Base-by-base conservation (phyloP, 306 rosid species). In the Cicer judaicum region DNA sequence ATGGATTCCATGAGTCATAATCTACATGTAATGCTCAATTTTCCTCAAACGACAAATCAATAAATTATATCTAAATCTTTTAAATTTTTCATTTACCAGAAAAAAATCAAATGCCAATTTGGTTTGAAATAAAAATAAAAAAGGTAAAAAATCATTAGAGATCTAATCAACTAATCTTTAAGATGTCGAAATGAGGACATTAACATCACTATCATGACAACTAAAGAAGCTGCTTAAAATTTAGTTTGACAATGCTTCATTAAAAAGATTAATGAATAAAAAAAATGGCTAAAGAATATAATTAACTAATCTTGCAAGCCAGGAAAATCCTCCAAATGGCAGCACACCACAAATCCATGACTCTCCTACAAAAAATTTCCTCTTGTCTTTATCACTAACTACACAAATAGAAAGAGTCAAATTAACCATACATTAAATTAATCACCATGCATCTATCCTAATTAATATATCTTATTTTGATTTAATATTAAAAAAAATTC, bases 291-390 rank as follows among this genome's bases (percentile, higher is more conserved):
- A 75, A 54, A 62, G 50, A 70, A 65, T 70, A 24, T 46, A 34
- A 63, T 39, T 34, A 80, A 74, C 60, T 21, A 80, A 80, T 65
- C 68, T 80, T 24, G 42, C 68, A 70, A 77, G 74, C 83, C 76
- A 66, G 79, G 89, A 79, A 34, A 72, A 73, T 42, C 83, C 93
- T 90, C 97, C 97, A 93, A 78, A 80, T 88, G 97, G 96, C 96
- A 87, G 86, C 86, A 76, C 69, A 48, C 34, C 64, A 82, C 43
- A 75, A 73, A 43, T 49, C 41, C 86, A 38, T 11, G 55, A 61
- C 49, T 57, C 72, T 44, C 53, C 76, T 78, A 24, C 39, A 68
- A 50, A 10, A 64, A 42, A 68, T 39, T 80, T 80, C 81, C 60
- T 69, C 24, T 83, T 87, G 90, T 86, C 85, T 21, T 63, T 71